phyloP scores from a whole-genome alignment of 2,329 filamentous ascomycete species.

The Diatrype stigma region DNA sequence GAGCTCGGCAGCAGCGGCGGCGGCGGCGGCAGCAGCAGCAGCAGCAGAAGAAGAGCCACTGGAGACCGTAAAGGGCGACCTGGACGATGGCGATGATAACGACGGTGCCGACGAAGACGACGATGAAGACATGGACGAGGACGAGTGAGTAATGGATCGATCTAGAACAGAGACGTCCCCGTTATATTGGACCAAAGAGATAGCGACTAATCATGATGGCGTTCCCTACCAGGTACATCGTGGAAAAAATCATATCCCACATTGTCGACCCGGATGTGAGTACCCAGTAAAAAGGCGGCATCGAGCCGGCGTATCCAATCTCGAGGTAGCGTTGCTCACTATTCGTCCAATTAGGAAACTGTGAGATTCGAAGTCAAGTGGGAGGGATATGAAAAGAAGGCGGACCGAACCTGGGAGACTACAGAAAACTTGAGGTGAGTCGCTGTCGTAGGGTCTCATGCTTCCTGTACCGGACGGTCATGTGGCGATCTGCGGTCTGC shows the following conservation, averaged over 20 bases:
- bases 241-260: constrained; percentile 70
- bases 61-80: constrained; percentile 13
- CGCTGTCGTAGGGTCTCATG: neutral
- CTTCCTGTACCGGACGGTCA: no score
- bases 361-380: constrained; percentile 72
- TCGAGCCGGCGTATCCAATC: constrained; percentile 1
- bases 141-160: constrained; percentile 19
- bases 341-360: constrained; percentile 33
- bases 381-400: constrained; percentile 69
- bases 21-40: constrained; percentile 13
- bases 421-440: constrained; percentile 63
- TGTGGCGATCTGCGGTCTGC: no score
- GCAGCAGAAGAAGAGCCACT: constrained; percentile 22
- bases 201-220: neutral
- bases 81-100: constrained; percentile 9
- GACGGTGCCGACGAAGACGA: constrained; percentile 24
- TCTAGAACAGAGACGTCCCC: no score
- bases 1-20: constrained; percentile 4
- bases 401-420: constrained; percentile 75
- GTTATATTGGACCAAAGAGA: neutral
- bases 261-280: constrained; percentile 53
- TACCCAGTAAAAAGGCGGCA: neutral
- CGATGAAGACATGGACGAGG: constrained; percentile 25
- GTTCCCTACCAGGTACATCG: constrained; percentile 54
- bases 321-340: constrained; percentile 4